Evolutionary conservation across 176 grass and related monocot species (phyloP), one percentile per base, ranked within the genome.

Genomic region (Puya raimondii): DNA sequence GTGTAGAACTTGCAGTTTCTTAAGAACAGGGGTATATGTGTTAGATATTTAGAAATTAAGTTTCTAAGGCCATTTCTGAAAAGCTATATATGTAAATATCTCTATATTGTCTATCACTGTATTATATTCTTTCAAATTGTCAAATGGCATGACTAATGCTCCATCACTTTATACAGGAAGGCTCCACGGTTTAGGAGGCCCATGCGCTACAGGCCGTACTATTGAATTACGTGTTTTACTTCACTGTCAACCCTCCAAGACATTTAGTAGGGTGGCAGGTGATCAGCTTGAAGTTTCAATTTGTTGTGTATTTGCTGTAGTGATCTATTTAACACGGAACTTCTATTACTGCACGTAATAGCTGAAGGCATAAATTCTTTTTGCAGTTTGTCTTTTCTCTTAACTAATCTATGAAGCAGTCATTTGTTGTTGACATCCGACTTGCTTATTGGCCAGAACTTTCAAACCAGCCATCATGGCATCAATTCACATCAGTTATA

Each of bases 131-230:
- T 22, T 16, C 3, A 73, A 16, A 57, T 22, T 61, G 25, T 1
- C 25, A 48, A 48, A 64, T 64, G 22, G 11, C 51, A 20, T 64
- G 33, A 70, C 58, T 79, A 52, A 70, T 22, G 3, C 51, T 71
- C n/a, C 26, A 72, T 72, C 22, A 26, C 23, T 61, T 70, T 79
- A 5, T 65, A 27, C 71, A 83, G 80, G 68, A 88, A 72, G 80
- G 66, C 72, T 49, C 84, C 84, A 33, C 86, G 84, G 71, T 91
- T 83, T 75, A 86, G 84, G 73, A 84, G 84, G 77, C 79, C 71
- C 25, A 53, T 53, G 65, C 58, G 70, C 48, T 91, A 78, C 69
- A 76, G 63, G 48, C 83, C 88, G 52, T 91, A 91, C 77, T 75
- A 80, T 49, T 86, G 75, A 86, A 71, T 66, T 68, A 70, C 33